phyloP scores from a whole-genome alignment of 768 basidiomycete species.

The Trametes elegans region DNA sequence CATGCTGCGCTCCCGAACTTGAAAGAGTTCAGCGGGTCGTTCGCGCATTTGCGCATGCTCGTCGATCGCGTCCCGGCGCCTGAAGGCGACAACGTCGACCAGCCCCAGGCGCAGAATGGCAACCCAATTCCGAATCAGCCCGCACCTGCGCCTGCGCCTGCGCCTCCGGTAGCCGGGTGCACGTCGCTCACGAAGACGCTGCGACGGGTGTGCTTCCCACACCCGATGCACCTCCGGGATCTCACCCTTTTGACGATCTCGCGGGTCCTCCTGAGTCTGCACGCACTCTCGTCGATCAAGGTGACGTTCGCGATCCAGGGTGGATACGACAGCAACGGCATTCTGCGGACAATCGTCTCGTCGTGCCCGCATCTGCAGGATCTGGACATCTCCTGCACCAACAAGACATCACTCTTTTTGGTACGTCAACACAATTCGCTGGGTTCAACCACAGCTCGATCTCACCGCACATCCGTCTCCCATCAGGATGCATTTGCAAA shows the following conservation, averaged over 20 bases:
- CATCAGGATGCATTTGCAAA: conserved; percentile 61
- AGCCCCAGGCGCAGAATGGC: conserved; percentile 6
- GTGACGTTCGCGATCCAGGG: conserved; percentile 70
- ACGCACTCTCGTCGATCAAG: conserved; percentile 54
- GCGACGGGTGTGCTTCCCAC: conserved; percentile 58
- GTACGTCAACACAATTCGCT: conserved; percentile 38
- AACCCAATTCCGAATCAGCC: conserved; percentile 7
- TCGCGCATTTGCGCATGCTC: conserved; percentile 64
- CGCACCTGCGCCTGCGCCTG: no score
- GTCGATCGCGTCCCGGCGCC: conserved; percentile 30
- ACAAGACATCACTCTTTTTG: conserved; percentile 71
- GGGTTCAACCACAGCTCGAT: no score
- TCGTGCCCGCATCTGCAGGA: conserved; percentile 64
- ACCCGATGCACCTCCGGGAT: conserved; percentile 66
- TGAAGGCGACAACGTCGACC: neutral
- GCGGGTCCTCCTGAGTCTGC: conserved; percentile 55
- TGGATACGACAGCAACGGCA: conserved; percentile 65
- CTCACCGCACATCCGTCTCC: neutral
- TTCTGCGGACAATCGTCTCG: conserved; percentile 63
- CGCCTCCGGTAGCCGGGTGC: conserved; percentile 28
- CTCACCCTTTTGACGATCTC: conserved; percentile 61
- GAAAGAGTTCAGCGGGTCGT: conserved; percentile 62
- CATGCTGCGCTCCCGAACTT: conserved; percentile 46
- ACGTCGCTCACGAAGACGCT: conserved; percentile 36
- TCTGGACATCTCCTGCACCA: conserved; percentile 63